Percentiles rank a stretch among this genome's conserved stretches.
Evolutionary conservation across 306 rosid genomes (phyloP).

Genomic region (Vicia villosa): DNA sequence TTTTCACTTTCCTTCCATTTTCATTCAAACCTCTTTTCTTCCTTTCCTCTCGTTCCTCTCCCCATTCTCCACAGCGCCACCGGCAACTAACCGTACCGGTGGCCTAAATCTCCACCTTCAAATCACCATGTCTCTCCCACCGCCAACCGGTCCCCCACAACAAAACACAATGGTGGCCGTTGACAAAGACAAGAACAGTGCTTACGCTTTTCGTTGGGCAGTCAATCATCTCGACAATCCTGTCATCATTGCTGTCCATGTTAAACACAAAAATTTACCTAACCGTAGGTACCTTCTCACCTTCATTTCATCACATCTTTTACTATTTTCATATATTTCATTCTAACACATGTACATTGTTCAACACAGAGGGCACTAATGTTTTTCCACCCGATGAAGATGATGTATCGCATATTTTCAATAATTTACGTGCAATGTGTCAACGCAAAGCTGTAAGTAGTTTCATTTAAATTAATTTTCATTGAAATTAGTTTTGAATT

Average conservation of each 20-base stretch:
- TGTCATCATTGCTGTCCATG: slow-evolving; percentile 62
- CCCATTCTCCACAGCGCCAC: not conserved
- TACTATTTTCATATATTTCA: no score
- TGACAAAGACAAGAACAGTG: slow-evolving; percentile 83
- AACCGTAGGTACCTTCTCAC: slow-evolving; percentile 78
- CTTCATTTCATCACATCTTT: not conserved
- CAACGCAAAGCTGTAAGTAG: slow-evolving; percentile 65
- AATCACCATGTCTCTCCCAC: slow-evolving; percentile 39
- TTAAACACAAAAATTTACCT: slow-evolving; percentile 50
- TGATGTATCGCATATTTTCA: slow-evolving; percentile 51
- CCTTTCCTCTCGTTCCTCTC: not conserved
- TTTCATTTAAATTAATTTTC: not conserved
- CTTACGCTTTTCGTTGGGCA: slow-evolving; percentile 78
- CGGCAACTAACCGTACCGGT: not conserved
- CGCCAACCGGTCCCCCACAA: slow-evolving; percentile 26
- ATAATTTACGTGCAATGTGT: slow-evolving; percentile 57
- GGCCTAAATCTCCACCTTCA: not conserved
- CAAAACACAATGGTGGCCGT: slow-evolving; percentile 71
- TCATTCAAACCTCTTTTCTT: not conserved
- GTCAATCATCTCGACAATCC: slow-evolving; percentile 68
- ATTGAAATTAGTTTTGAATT: not conserved
- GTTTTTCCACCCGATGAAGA: slow-evolving; percentile 47
- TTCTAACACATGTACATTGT: not conserved
- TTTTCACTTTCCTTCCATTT: not conserved
- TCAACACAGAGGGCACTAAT: slow-evolving; percentile 45